Base-by-base conservation (phyloP, 345 rosid species). In the Heritiera littoralis region DNA sequence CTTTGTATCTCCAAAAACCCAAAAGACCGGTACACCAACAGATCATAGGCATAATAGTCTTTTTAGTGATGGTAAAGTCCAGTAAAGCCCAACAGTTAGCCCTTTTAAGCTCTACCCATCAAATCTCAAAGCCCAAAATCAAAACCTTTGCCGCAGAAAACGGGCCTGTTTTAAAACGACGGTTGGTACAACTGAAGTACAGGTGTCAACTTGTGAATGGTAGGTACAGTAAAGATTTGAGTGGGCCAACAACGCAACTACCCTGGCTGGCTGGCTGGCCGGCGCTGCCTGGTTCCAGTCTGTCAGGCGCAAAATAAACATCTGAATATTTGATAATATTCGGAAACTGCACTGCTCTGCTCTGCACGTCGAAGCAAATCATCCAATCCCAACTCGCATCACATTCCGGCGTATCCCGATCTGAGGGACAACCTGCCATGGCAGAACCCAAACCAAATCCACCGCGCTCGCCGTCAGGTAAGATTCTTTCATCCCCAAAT, bases 201-300 rank as follows among this genome's bases (percentile, higher is more conserved):
- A 73, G 48, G 5, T 73, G 64, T 54, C 49, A 38, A 55, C 6
- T 5, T 73, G 64, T 73, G 64, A 73, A 35, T 55, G 32, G 76
- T 6, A 0, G 35, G 38, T 54, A 54, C 14, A 18, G 30, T 18
- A 15, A 72, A 51, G 28, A 9, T 59, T 12, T 30, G 9, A 61
- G 17, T 11, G n/a, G 68, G 43, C 68, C 68, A 6, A 35, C 68
- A 64, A 63, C 43, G 9, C 1, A 5, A 17, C 17, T 3, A 35
- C 38, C 10, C 15, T 60, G 35, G 4, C 55, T 54, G 1, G 6
- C 9, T 28, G 4, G 4, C 55, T 54, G 1, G 6, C 9, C 10
- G 4, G 9, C 30, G 6, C 66, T 11, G 66, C 30, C 66, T 61
- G 11, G 9, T 61, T 3, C 35, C 40, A 32, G 66, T 32, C 66